phyloP scores from a whole-genome alignment of 2,329 filamentous ascomycete genomes.

The Penicillium sp. region DNA sequence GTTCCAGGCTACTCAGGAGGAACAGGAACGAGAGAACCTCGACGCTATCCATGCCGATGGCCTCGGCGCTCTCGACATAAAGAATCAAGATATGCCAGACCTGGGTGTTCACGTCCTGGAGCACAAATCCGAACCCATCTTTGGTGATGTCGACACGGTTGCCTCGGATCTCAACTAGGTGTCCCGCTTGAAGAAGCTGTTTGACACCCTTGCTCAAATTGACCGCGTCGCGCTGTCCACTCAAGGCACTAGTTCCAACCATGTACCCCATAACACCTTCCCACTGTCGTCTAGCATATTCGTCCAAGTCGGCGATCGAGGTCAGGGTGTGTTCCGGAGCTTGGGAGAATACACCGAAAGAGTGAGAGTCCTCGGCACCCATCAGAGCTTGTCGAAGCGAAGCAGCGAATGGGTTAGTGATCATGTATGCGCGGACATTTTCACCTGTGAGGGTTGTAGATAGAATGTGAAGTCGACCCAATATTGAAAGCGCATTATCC shows the following conservation, averaged over 20 bases:
- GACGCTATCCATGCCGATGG: slow-evolving; percentile 76
- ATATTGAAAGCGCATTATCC: slow-evolving; percentile 77
- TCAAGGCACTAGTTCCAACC: slow-evolving; percentile 59
- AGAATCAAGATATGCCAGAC: slow-evolving; percentile 94
- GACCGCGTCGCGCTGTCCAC: slow-evolving; percentile 47
- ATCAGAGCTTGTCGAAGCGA: slow-evolving; percentile 85
- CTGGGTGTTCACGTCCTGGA: slow-evolving; percentile 94
- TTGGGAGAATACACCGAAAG: slow-evolving; percentile 82
- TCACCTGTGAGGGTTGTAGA: slow-evolving; percentile 62
- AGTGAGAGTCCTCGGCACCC: slow-evolving; percentile 79
- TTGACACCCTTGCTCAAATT: slow-evolving; percentile 75
- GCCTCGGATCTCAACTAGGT: slow-evolving; percentile 67
- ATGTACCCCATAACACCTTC: slow-evolving; percentile 96
- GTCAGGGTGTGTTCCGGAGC: slow-evolving; percentile 63
- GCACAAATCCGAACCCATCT: slow-evolving; percentile 87
- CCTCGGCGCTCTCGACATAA: slow-evolving; percentile 82
- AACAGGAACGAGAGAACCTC: slow-evolving; percentile 97
- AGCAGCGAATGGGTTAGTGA: slow-evolving; percentile 78
- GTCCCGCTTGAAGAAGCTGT: slow-evolving; percentile 74
- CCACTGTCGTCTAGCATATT: slow-evolving; percentile 86
- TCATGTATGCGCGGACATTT: slow-evolving; percentile 67
- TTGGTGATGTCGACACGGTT: slow-evolving; percentile 75
- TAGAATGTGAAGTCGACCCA: slow-evolving; percentile 85
- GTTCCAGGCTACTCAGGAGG: slow-evolving; percentile 86
- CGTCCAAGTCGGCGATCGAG: slow-evolving; percentile 72